phyloP scores from a whole-genome alignment of 805 yeast species.

The Wickerhamomyces queroliae region DNA sequence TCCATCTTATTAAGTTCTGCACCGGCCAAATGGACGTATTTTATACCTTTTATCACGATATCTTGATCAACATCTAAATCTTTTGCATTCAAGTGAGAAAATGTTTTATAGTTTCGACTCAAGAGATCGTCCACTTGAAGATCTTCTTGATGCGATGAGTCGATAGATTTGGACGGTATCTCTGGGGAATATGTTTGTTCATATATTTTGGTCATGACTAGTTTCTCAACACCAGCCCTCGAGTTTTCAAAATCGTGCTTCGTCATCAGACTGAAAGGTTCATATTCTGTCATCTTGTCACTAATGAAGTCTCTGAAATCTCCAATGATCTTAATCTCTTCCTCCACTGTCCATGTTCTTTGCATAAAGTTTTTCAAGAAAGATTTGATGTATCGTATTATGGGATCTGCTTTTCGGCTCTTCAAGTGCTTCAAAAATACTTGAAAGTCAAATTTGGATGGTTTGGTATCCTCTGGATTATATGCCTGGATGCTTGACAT shows the following conservation, averaged over 20 bases:
- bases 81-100: conserved; percentile 53
- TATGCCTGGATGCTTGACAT: background rate
- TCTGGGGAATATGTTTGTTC: conserved; percentile 75
- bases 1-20: conserved; percentile 74
- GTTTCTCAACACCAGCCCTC: conserved; percentile 86
- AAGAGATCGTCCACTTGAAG: conserved; percentile 52
- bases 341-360: conserved; percentile 64
- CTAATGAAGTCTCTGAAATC: conserved; percentile 76
- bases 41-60: conserved; percentile 39
- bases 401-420: conserved; percentile 77
- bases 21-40: conserved; percentile 62
- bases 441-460: conserved; percentile 68
- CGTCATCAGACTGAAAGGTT: conserved; percentile 71
- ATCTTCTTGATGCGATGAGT: conserved; percentile 57
- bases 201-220: conserved; percentile 84
- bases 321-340: conserved; percentile 67
- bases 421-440: conserved; percentile 66
- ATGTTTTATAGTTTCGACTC: conserved; percentile 48
- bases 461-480: background rate
- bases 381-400: conserved; percentile 79
- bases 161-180: conserved; percentile 38
- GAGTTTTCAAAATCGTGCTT: conserved; percentile 62
- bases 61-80: conserved; percentile 72
- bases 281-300: conserved; percentile 51
- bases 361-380: conserved; percentile 66